phyloP scores from a whole-genome alignment of 2,329 filamentous ascomycete species.

The Curvularia eragrostidis region DNA sequence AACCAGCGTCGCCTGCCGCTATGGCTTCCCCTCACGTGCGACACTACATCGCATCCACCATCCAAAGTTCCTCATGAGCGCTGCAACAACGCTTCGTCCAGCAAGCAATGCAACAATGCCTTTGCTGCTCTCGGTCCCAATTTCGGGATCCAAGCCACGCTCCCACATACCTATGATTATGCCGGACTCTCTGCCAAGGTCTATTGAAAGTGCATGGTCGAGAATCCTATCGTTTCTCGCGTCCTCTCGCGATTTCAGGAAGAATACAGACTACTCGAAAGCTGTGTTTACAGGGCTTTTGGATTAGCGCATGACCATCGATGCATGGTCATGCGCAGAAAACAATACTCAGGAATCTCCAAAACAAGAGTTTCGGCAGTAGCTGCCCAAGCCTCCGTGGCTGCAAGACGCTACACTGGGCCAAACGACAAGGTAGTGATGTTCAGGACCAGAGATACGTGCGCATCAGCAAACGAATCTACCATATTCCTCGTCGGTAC shows the following conservation, averaged over 20 bases:
- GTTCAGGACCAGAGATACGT: neutral
- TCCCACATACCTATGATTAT: neutral
- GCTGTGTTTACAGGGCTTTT: too few species aligned
- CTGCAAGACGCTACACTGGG: neutral
- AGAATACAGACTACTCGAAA: neutral
- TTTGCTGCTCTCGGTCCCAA: neutral
- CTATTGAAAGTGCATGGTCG: neutral
- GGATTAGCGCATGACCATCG: neutral
- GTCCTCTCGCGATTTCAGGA: too few species aligned
- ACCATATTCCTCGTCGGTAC: neutral
- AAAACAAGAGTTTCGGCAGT: neutral
- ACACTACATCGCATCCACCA: neutral
- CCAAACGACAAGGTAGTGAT: neutral
- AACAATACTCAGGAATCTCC: neutral
- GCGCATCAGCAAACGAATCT: neutral
- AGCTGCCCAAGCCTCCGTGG: neutral
- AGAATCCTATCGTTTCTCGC: neutral
- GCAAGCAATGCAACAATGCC: too few species aligned
- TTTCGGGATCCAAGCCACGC: neutral
- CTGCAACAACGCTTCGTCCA: too few species aligned
- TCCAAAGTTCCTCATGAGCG: too few species aligned
- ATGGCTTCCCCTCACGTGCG: neutral
- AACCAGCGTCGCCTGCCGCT: constrained; percentile 15
- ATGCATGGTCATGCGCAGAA: neutral
- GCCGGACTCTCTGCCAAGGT: neutral